Conservation (phyloP, 2,329 filamentous ascomycete species). For the Thelonectria olida region DNA sequence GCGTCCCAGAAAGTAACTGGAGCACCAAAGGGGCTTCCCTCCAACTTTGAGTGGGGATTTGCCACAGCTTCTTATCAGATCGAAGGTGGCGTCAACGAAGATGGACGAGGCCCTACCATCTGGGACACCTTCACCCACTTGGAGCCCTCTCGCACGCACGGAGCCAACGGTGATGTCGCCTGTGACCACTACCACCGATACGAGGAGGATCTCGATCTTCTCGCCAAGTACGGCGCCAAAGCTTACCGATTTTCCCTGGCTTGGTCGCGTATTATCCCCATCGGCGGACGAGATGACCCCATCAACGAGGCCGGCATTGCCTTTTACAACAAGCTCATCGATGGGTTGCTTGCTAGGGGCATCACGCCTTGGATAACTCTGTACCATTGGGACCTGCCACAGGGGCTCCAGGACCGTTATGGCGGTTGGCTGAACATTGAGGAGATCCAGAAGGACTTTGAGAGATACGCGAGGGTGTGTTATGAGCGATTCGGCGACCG, state of each 20-base stretch:
- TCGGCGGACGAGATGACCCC: constrained; percentile 69
- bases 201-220: constrained; percentile 65
- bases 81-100: constrained; percentile 52
- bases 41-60: too few species aligned
- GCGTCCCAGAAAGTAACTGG: too few species aligned
- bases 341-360: constrained; percentile 64
- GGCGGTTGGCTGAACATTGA: constrained; percentile 46
- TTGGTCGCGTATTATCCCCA: constrained; percentile 73
- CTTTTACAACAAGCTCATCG: constrained; percentile 68
- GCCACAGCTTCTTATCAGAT: constrained; percentile 50
- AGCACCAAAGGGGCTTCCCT: too few species aligned
- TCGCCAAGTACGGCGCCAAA: constrained; percentile 65
- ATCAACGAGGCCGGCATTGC: constrained; percentile 68
- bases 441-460: constrained; percentile 46
- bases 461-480: constrained; percentile 47
- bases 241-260: constrained; percentile 73
- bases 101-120: constrained; percentile 53
- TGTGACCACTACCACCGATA: constrained; percentile 54
- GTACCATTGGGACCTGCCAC: constrained; percentile 69
- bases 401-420: constrained; percentile 47
- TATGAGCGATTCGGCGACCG: constrained; percentile 52
- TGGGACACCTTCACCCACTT: constrained; percentile 55
- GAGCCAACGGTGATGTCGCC: constrained; percentile 57
- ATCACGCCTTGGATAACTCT: constrained; percentile 71
- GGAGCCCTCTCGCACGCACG: constrained; percentile 50